Base-by-base conservation (phyloP, 1,139 yeast species). In the Pichia sp. region DNA sequence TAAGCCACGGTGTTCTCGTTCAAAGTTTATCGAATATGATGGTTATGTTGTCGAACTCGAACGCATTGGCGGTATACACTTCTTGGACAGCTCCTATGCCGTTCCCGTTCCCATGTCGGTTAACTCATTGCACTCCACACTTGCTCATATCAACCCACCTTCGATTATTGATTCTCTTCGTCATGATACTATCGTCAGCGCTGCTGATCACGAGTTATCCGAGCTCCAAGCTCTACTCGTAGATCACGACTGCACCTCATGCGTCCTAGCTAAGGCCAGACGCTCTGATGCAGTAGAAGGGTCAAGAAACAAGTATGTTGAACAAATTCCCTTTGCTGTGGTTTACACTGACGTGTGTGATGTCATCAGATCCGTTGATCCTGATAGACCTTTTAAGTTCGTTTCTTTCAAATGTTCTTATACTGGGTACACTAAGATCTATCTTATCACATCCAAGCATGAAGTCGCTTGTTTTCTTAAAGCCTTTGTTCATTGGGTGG, bases 331-430 rank as follows among this genome's bases (percentile, higher is more conserved):
- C 4, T 34, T 34, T 21, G 14, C 17, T 4, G 8, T 19, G 17
- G 30, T 35, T 10, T 35, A 35, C 11, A 35, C 38, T 10, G 38
- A 22, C 15, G 38, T 35, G 6, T 35, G 38, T 35, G 27, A 35
- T 4, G 30, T 35, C 4, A 17, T 3, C 9, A 10, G 30, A 10
- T 22, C 38, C 15, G 5, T 6, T 7, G 7, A 18, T n/a, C 18
- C 11, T 5, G 35, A 19, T 6, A 17, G 35, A n/a, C 35, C 35
- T 4, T 18, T 10, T 8, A 10, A 33, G 10, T 33, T 33, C 7
- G 2, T 33, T 8, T 9, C n/a, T 10, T 33, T 33, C 24, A 33
- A 33, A 18, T 8, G 5, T 19, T 2, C n/a, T 4, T 18, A 8
- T 9, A 33, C 35, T 18, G 22, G 22, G 4, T 18, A n/a, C 14